These are phyloP conservation scores for Pochonia chlamydosporia DNA, from an alignment of 2,329 filamentous ascomycete genomes.

Conservation along the genomic window DNA sequence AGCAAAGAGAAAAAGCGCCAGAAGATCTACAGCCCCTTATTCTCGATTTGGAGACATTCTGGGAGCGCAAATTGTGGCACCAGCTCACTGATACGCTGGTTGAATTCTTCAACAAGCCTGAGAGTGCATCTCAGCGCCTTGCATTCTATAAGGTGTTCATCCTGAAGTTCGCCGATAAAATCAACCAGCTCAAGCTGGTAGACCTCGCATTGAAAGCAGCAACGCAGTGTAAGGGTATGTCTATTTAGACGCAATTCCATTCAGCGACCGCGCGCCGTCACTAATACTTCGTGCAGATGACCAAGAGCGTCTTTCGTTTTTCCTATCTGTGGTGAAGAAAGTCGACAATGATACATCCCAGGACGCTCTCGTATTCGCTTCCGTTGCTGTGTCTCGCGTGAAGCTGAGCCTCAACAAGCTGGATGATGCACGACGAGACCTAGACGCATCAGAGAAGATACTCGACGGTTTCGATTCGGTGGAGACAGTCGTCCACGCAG, in stretches of 20 bases:
- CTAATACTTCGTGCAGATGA: conserved; percentile 55
- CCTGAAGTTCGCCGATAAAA: conserved; percentile 93
- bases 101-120: conserved; percentile 77
- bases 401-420: conserved; percentile 76
- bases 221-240: conserved; percentile 70
- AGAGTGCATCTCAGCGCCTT: conserved; percentile 79
- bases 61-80: conserved; percentile 99
- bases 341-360: conserved; percentile 90
- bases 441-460: conserved; percentile 82
- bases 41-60: conserved; percentile 89
- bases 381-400: conserved; percentile 81
- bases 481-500: conserved; percentile 89
- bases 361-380: conserved; percentile 92
- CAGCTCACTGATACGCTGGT: conserved; percentile 88
- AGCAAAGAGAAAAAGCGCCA: conserved; percentile 82
- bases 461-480: conserved; percentile 91
- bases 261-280: conserved; percentile 10
- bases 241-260: not conserved
- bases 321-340: conserved; percentile 75
- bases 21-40: conserved; percentile 84
- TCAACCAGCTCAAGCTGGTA: conserved; percentile 97
- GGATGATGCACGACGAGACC: conserved; percentile 76
- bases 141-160: conserved; percentile 92
- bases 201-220: conserved; percentile 83
- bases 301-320: conserved; percentile 77